These are phyloP conservation scores for Dichotomopilus funicola DNA, from an alignment of 2,329 filamentous ascomycete genomes.

Conservation along the genomic window DNA sequence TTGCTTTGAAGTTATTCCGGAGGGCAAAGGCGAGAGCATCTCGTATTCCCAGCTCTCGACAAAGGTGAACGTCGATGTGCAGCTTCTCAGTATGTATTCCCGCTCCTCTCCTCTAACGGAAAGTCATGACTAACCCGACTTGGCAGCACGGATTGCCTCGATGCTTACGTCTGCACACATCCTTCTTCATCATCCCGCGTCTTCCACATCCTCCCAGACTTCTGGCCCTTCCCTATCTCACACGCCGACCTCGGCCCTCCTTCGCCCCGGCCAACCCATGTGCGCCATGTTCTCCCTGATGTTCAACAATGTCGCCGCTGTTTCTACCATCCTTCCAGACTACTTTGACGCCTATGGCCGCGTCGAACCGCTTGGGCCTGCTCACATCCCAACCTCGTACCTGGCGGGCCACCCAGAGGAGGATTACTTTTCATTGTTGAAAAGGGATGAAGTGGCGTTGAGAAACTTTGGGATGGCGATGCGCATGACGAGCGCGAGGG, in stretches of 20 bases:
- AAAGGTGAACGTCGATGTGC: constrained; percentile 15
- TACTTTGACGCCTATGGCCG: constrained; percentile 28
- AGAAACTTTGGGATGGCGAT: constrained; percentile 26
- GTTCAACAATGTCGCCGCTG: constrained; percentile 21
- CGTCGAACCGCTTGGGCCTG: constrained; percentile 21
- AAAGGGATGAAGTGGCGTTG: constrained; percentile 19
- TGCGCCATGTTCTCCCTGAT: constrained; percentile 22
- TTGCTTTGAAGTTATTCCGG: constrained; percentile 22
- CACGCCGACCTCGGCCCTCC: constrained; percentile 17
- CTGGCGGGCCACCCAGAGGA: constrained; percentile 23
- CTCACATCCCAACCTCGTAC: constrained; percentile 24
- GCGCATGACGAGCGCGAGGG: constrained; percentile 20
- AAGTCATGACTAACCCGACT: not conserved
- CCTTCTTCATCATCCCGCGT: constrained; percentile 7
- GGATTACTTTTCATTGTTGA: constrained; percentile 24
- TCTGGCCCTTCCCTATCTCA: constrained; percentile 12
- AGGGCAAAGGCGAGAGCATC: constrained; percentile 12
- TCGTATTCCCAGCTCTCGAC: constrained; percentile 19
- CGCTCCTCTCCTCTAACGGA: not conserved
- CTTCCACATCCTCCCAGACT: not conserved
- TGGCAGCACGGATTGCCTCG: constrained; percentile 7
- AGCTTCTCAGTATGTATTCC: constrained; percentile 13
- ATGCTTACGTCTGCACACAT: constrained; percentile 21
- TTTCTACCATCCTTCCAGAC: constrained; percentile 17
- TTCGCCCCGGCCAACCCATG: constrained; percentile 17